Conservation (phyloP, 805 yeast species). For the Yarrowia sp. region DNA sequence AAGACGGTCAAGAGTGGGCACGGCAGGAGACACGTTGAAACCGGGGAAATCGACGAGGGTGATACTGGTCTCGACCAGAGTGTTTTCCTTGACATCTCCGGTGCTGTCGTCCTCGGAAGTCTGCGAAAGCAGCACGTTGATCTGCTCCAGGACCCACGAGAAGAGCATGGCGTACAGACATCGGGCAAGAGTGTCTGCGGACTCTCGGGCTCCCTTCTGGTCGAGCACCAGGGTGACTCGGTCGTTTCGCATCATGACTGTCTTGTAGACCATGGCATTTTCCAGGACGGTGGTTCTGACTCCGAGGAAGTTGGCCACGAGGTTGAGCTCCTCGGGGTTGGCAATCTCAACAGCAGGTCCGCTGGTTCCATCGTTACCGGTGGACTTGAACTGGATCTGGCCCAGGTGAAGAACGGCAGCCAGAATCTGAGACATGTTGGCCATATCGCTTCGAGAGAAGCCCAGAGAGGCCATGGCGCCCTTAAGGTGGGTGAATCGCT, state of each 20-base stretch:
- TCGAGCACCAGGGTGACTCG: constrained; percentile 54
- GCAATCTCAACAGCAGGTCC: constrained; percentile 51
- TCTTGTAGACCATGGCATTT: constrained; percentile 51
- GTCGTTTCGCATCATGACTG: constrained; percentile 51
- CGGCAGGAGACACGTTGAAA: constrained; percentile 48
- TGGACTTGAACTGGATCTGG: constrained; percentile 51
- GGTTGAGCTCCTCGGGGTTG: constrained; percentile 49
- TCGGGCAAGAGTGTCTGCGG: constrained; percentile 54
- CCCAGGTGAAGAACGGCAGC: constrained; percentile 56
- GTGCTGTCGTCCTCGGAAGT: constrained; percentile 29
- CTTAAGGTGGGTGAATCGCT: constrained; percentile 56
- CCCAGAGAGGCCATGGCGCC: constrained; percentile 60
- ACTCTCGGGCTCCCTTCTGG: constrained; percentile 53
- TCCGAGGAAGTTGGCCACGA: constrained; percentile 52
- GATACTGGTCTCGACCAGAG: constrained; percentile 49
- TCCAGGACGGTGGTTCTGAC: constrained; percentile 52
- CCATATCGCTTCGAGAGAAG: constrained; percentile 56
- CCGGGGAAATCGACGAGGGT: constrained; percentile 55
- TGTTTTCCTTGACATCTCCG: constrained; percentile 21
- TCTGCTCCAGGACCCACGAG: constrained; percentile 52
- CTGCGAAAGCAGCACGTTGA: constrained; percentile 50
- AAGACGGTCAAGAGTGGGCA: constrained; percentile 52
- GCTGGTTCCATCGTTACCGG: constrained; percentile 49
- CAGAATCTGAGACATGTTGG: constrained; percentile 57
- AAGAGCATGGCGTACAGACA: constrained; percentile 52